phyloP scores from a whole-genome alignment of 2,329 filamentous ascomycete species.

The Trichophyton rubrum region DNA sequence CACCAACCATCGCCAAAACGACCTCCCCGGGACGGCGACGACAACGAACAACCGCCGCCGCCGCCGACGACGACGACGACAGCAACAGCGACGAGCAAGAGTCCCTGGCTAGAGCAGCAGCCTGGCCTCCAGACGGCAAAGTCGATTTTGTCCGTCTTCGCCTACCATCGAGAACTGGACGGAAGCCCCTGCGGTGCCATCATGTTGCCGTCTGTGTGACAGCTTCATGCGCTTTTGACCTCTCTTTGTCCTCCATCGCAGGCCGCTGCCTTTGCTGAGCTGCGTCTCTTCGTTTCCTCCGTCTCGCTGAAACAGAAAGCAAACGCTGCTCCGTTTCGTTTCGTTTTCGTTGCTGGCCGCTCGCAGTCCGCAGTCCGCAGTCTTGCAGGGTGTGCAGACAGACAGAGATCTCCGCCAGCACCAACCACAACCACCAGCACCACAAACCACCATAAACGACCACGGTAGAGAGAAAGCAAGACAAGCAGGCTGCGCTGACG shows the following conservation, averaged over 20 bases:
- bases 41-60: not conserved
- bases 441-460: not conserved
- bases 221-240: slow-evolving; percentile 15
- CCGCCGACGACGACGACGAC: not conserved
- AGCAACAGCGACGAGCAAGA: too few relatives aligned
- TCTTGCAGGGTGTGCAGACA: too few relatives aligned
- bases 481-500: not conserved
- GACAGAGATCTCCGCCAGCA: not conserved
- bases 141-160: not conserved
- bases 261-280: not conserved
- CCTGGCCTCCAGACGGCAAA: not conserved
- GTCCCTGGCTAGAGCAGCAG: too few relatives aligned
- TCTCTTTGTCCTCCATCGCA: slow-evolving; percentile 18
- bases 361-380: not conserved
- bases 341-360: not conserved
- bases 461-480: not conserved
- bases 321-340: not conserved
- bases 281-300: slow-evolving; percentile 10
- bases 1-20: too few relatives aligned
- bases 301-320: slow-evolving; percentile 11
- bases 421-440: not conserved
- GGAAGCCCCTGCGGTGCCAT: slow-evolving; percentile 13
- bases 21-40: too few relatives aligned
- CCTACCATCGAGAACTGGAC: not conserved
- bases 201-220: slow-evolving; percentile 18